These are phyloP conservation scores for Fusarium sulawesiense DNA, from an alignment of 2,329 filamentous ascomycete species.

Conservation along the genomic window DNA sequence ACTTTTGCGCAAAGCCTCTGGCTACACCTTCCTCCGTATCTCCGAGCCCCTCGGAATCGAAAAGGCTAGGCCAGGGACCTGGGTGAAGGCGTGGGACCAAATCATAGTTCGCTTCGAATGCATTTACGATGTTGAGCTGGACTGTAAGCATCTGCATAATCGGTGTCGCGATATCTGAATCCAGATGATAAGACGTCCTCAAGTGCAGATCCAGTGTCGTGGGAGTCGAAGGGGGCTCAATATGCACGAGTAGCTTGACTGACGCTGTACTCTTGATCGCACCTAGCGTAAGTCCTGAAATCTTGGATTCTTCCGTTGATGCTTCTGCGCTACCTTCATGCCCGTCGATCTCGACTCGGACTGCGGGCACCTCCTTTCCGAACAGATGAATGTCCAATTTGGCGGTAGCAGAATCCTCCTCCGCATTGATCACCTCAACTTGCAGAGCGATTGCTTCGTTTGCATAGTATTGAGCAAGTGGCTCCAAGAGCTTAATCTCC, in stretches of 20 bases:
- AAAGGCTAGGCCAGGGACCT: slow-evolving; percentile 88
- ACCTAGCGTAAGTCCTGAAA: slow-evolving; percentile 58
- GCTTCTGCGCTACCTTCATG: slow-evolving; percentile 50
- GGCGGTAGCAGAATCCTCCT: slow-evolving; percentile 81
- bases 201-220: slow-evolving; percentile 76
- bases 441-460: slow-evolving; percentile 79
- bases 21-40: slow-evolving; percentile 50
- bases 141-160: slow-evolving; percentile 79
- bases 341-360: slow-evolving; percentile 56
- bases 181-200: slow-evolving; percentile 80
- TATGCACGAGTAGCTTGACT: slow-evolving; percentile 58
- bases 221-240: slow-evolving; percentile 62
- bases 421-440: slow-evolving; percentile 81
- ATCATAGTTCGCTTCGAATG: slow-evolving; percentile 93
- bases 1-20: slow-evolving; percentile 80
- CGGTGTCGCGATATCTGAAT: slow-evolving; percentile 82
- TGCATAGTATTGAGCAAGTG: slow-evolving; percentile 81
- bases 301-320: slow-evolving; percentile 56
- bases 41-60: slow-evolving; percentile 68
- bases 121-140: slow-evolving; percentile 78
- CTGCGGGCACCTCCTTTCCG: slow-evolving; percentile 64
- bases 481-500: slow-evolving; percentile 73
- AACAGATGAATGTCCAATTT: slow-evolving; percentile 76
- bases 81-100: slow-evolving; percentile 82
- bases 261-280: slow-evolving; percentile 60